A percentile compares a stretch with the other conserved stretches of the same genome.
Conservation (phyloP, 2,329 filamentous ascomycete species). For the Myriosclerotinia curreyana region DNA sequence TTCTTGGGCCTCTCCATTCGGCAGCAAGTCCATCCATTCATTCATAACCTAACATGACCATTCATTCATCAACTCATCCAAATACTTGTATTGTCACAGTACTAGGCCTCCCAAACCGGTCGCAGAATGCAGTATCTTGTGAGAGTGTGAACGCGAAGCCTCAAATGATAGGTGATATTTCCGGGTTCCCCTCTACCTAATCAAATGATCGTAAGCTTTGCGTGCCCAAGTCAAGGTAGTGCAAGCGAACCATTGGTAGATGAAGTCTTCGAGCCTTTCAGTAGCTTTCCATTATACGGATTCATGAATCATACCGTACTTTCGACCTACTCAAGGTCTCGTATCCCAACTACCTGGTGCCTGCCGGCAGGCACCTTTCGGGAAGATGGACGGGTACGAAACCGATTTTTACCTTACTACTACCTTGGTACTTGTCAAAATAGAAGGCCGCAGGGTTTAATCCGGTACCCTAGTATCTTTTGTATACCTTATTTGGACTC, state of each 20-base stretch:
- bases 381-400: constrained; percentile 13
- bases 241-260: constrained; percentile 10
- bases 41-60: constrained; percentile 5
- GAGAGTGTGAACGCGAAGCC: constrained; percentile 23
- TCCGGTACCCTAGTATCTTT: constrained; percentile 6
- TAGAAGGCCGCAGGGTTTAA: constrained; percentile 14
- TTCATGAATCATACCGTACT: constrained; percentile 4
- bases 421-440: background rate
- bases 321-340: constrained; percentile 24
- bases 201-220: constrained; percentile 24
- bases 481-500: constrained; percentile 29
- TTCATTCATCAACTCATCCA: constrained; percentile 13
- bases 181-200: constrained; percentile 19
- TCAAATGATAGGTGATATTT: constrained; percentile 27
- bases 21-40: constrained; percentile 4
- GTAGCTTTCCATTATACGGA: constrained; percentile 8
- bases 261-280: background rate
- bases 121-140: constrained; percentile 23
- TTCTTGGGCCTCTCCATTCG: constrained; percentile 5
- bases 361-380: constrained; percentile 26
- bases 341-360: constrained; percentile 36
- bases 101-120: constrained; percentile 17
- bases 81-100: constrained; percentile 15
- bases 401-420: constrained; percentile 8
- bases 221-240: constrained; percentile 28